These are phyloP conservation scores for Nothopassalora personata DNA, from an alignment of 2,329 filamentous ascomycete genomes.

Conservation along the genomic window DNA sequence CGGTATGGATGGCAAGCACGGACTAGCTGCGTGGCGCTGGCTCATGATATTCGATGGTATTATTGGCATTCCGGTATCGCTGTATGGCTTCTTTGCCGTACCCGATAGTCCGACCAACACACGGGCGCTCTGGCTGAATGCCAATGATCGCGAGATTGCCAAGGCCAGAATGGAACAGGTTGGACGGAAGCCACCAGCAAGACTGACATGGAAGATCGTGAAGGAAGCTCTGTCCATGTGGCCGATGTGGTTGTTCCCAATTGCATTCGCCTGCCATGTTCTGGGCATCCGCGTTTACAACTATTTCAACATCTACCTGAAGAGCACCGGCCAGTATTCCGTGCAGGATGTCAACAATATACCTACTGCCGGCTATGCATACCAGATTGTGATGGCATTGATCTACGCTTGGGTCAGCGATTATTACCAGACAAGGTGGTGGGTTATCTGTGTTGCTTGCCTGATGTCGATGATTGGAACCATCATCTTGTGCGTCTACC, in stretches of 20 bases:
- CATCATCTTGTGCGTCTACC: constrained; percentile 35
- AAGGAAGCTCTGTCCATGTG: constrained; percentile 9
- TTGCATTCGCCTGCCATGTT: constrained; percentile 7
- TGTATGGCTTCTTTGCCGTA: constrained; percentile 16
- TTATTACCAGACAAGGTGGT: constrained; percentile 19
- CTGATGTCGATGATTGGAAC: constrained; percentile 32
- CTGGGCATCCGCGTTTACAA: constrained; percentile 2
- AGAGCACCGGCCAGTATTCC: constrained; percentile 5
- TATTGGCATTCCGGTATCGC: constrained; percentile 13
- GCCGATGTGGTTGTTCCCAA: constrained; percentile 16
- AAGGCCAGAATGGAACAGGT: constrained; percentile 12
- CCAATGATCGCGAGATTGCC: constrained; percentile 11
- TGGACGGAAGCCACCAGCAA: constrained; percentile 10
- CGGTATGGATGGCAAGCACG: constrained; percentile 13
- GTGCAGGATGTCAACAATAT: constrained; percentile 8
- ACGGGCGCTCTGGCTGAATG: constrained; percentile 11
- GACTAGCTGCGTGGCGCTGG: constrained; percentile 16
- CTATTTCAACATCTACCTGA: constrained; percentile 11
- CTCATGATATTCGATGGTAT: constrained; percentile 17
- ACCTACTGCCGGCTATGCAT: constrained; percentile 6
- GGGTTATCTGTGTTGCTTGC: constrained; percentile 18
- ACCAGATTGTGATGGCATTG: constrained; percentile 3
- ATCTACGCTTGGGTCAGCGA: constrained; percentile 20
- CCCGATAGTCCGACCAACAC: constrained; percentile 15
- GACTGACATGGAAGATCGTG: constrained; percentile 10